Conservation (phyloP, 164 flowering plant genomes). For the Magnolia changhungtana region DNA sequence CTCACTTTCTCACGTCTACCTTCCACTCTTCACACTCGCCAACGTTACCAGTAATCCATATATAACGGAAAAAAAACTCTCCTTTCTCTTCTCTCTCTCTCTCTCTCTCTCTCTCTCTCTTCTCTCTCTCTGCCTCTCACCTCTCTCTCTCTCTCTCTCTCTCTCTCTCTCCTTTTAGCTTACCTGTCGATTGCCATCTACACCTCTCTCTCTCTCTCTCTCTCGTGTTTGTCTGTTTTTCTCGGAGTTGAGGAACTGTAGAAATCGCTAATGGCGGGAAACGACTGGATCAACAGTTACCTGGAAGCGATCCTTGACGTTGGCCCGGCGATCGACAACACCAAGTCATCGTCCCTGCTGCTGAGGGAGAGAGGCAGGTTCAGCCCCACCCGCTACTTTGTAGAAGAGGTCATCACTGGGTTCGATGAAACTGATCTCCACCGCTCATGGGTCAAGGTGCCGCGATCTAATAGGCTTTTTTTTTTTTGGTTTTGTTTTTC, state of each 20-base stretch:
- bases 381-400: conserved; percentile 95
- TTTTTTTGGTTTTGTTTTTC: conserved; percentile 1
- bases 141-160: background rate
- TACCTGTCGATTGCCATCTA: background rate
- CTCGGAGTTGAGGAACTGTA: background rate
- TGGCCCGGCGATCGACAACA: conserved; percentile 66
- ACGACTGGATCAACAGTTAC: conserved; percentile 98
- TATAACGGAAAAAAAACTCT: too few relatives aligned
- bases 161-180: conserved; percentile 7
- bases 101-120: too few relatives aligned
- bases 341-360: conserved; percentile 60
- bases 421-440: conserved; percentile 98
- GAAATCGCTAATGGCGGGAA: conserved; percentile 77
- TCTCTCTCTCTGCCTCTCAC: too few relatives aligned
- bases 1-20: background rate
- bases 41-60: too few relatives aligned
- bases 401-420: conserved; percentile 93
- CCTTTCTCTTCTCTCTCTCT: too few relatives aligned
- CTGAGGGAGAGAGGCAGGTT: conserved; percentile 90
- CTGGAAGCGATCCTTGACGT: conserved; percentile 94
- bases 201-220: background rate
- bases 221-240: background rate
- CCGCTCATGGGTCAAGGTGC: conserved; percentile 87
- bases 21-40: background rate
- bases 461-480: background rate